phyloP scores from a whole-genome alignment of 176 grass and related monocot genomes.

The Zizania latifolia region DNA sequence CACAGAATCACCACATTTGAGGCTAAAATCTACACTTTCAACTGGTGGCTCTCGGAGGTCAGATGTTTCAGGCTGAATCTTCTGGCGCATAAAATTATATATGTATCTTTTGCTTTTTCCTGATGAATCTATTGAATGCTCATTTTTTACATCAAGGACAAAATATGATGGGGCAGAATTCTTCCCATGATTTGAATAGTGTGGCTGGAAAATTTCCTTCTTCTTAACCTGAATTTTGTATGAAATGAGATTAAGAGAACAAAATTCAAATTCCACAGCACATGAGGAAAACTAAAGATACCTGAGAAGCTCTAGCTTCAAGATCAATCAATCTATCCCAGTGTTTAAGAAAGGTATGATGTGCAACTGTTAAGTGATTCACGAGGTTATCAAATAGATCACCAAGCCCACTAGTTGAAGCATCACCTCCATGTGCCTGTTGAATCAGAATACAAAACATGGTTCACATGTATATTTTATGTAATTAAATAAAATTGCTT shows the following conservation, averaged over 20 bases:
- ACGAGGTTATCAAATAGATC: constrained; percentile 68
- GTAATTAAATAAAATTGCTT: neutral
- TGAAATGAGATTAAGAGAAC: constrained; percentile 12
- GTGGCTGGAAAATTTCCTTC: constrained; percentile 52
- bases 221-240: constrained; percentile 64
- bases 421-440: constrained; percentile 84
- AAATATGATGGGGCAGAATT: constrained; percentile 29
- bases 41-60: constrained; percentile 23
- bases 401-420: constrained; percentile 73
- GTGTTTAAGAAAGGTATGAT: constrained; percentile 83
- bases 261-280: neutral
- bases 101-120: constrained; percentile 66
- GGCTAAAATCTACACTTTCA: constrained; percentile 51
- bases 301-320: constrained; percentile 81
- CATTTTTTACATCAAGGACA: constrained; percentile 60
- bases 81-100: constrained; percentile 72
- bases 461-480: neutral
- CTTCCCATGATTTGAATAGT: constrained; percentile 25
- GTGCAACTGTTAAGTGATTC: constrained; percentile 62
- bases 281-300: constrained; percentile 38
- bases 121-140: constrained; percentile 48
- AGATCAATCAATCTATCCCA: constrained; percentile 88
- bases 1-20: constrained; percentile 78
- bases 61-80: constrained; percentile 31
- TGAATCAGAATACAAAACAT: neutral